A percentile compares a stretch with the other conserved stretches of the same genome.
These are phyloP conservation scores for Suhomyces chickasaworum DNA, from an alignment of 1,139 yeast species.

Conservation along the genomic window DNA sequence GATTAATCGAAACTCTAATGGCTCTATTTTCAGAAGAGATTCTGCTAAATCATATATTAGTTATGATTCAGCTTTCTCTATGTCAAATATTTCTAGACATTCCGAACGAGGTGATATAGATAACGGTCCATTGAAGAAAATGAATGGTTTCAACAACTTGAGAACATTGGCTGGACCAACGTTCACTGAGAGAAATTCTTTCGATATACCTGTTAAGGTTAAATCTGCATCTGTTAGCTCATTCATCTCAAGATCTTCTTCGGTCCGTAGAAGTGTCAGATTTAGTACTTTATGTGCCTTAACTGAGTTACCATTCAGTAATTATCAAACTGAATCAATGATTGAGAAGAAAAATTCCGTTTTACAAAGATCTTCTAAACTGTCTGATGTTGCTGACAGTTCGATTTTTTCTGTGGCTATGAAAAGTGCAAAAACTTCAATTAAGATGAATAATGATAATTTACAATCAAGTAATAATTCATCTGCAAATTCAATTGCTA, in stretches of 20 bases:
- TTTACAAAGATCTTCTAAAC: constrained; percentile 21
- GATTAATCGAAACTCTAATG: constrained; percentile 25
- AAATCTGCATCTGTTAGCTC: constrained; percentile 27
- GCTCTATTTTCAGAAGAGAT: constrained; percentile 35
- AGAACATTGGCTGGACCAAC: constrained; percentile 27
- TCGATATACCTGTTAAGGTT: constrained; percentile 28
- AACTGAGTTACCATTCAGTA: constrained; percentile 45
- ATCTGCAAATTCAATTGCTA: constrained; percentile 42
- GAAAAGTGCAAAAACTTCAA: constrained; percentile 26
- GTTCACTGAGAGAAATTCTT: constrained; percentile 21
- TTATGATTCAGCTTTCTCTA: constrained; percentile 57
- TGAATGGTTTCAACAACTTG: constrained; percentile 41
- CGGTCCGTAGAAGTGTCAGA: constrained; percentile 36
- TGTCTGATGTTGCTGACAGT: constrained; percentile 37
- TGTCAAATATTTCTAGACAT: constrained; percentile 29
- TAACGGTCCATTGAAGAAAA: constrained; percentile 30
- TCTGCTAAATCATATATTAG: constrained; percentile 55
- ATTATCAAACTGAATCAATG: constrained; percentile 19
- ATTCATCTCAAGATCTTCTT: constrained; percentile 28
- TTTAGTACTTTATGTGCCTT: constrained; percentile 44
- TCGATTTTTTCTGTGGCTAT: constrained; percentile 41
- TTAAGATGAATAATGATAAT: constrained; percentile 16
- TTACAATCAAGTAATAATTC: constrained; percentile 19
- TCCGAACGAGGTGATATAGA: constrained; percentile 19
- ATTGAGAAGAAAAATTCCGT: constrained; percentile 13